These are phyloP conservation scores for Acacia melanoxylon DNA, from an alignment of 306 rosid genomes.

Conservation along the genomic window DNA sequence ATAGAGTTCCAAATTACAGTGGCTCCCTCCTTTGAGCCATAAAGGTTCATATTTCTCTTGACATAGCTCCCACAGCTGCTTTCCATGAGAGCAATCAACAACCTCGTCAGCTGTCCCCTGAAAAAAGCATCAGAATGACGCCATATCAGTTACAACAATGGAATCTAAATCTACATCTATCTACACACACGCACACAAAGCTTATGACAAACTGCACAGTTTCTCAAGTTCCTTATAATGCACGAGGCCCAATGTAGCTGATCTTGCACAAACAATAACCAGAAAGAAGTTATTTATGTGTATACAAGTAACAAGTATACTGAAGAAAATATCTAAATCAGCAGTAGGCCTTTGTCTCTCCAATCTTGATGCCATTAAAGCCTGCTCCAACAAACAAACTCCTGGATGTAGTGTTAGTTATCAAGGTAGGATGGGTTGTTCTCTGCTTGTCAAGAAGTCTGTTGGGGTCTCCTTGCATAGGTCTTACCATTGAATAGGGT, in stretches of 20 bases:
- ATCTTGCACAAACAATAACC: background rate
- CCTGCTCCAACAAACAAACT: background rate
- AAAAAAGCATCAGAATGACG: slow-evolving; percentile 12
- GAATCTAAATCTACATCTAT: background rate
- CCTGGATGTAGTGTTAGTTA: background rate
- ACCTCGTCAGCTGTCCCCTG: slow-evolving; percentile 80
- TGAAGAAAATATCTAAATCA: background rate
- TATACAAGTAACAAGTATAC: background rate
- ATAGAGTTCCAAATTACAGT: slow-evolving; percentile 67
- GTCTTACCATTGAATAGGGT: too few relatives aligned
- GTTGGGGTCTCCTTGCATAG: too few relatives aligned
- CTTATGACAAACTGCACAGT: background rate
- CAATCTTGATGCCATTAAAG: background rate
- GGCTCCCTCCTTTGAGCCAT: slow-evolving; percentile 75
- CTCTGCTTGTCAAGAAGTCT: background rate
- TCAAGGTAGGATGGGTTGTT: background rate
- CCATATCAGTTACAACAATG: background rate
- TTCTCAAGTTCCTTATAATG: background rate
- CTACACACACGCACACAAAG: background rate
- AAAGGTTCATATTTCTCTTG: slow-evolving; percentile 78
- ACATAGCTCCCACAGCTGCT: slow-evolving; percentile 71
- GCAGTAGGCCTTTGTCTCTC: background rate
- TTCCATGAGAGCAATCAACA: slow-evolving; percentile 77
- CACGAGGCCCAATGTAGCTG: background rate
- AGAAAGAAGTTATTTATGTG: background rate